phyloP scores from a whole-genome alignment of 805 yeast genomes.

The Schizosaccharomyces cryophilus region DNA sequence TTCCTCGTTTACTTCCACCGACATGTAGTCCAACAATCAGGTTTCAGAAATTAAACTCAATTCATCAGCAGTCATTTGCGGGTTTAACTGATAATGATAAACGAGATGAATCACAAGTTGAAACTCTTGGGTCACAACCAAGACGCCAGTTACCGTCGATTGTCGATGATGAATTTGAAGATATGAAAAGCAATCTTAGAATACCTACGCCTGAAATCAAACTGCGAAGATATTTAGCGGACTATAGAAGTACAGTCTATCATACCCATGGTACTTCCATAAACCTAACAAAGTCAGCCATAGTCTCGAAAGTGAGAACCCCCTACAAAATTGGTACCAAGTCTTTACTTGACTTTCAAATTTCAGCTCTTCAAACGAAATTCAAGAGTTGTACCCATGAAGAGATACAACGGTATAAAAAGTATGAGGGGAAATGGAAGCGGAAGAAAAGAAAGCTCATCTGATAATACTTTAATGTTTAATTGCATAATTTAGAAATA shows the following conservation, averaged over 20 bases:
- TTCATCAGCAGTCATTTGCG: neutral
- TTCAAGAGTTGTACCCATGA: too few relatives aligned
- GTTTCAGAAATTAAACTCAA: neutral
- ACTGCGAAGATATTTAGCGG: neutral
- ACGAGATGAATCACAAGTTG: neutral
- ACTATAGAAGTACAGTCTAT: neutral
- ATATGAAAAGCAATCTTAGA: neutral
- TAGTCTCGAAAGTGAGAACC: too few relatives aligned
- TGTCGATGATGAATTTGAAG: neutral
- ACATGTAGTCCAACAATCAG: neutral
- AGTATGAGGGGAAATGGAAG: neutral
- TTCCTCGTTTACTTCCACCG: neutral
- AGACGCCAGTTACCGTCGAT: neutral
- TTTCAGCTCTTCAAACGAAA: too few relatives aligned
- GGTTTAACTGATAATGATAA: neutral
- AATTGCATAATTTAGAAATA: neutral
- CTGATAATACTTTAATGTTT: neutral
- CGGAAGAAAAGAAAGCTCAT: neutral
- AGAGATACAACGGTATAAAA: neutral
- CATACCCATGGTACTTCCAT: neutral
- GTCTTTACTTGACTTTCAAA: too few relatives aligned
- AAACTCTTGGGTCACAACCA: neutral
- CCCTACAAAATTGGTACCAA: too few relatives aligned
- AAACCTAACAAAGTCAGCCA: neutral
- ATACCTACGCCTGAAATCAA: neutral